Conservation (phyloP, 2,329 filamentous ascomycete species). For the Fusarium verticillioides region DNA sequence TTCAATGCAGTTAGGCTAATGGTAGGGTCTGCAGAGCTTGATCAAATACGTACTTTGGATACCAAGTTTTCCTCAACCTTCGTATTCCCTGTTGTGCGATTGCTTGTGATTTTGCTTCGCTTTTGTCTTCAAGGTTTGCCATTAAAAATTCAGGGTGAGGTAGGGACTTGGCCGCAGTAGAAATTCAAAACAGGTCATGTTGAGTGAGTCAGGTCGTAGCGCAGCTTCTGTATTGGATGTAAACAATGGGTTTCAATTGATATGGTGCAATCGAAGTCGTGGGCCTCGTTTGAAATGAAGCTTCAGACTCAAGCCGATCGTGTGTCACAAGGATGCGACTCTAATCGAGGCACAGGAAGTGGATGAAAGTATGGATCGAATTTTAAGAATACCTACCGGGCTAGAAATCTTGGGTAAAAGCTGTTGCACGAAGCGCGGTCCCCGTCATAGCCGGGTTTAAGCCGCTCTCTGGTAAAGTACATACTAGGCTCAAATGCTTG, state of each 20-base stretch:
- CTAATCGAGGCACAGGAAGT: constrained; percentile 42
- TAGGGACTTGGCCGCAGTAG: neutral
- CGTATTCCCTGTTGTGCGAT: constrained; percentile 30
- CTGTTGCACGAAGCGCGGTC: constrained; percentile 28
- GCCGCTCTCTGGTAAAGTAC: neutral
- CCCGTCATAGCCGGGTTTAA: constrained; percentile 35
- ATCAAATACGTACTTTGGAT: constrained; percentile 9
- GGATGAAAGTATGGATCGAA: constrained; percentile 39
- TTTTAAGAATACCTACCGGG: constrained; percentile 30
- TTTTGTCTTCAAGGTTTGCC: constrained; percentile 25
- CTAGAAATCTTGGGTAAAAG: constrained; percentile 7
- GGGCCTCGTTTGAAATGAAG: constrained; percentile 8
- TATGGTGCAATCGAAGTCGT: constrained; percentile 14
- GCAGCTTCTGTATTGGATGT: neutral
- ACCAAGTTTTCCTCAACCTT: constrained; percentile 25
- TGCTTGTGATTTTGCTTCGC: constrained; percentile 23
- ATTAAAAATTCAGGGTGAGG: neutral
- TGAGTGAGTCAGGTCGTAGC: neutral
- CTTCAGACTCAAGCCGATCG: constrained; percentile 8
- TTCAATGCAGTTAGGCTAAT: constrained; percentile 22
- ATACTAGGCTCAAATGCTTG: constrained; percentile 1
- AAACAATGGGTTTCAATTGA: neutral
- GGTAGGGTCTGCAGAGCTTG: constrained; percentile 13
- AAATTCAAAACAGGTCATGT: neutral
- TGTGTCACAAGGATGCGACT: constrained; percentile 27